These are phyloP conservation scores for Acephala macrosclerotiorum DNA, from an alignment of 2,329 filamentous ascomycete genomes.

Conservation along the genomic window DNA sequence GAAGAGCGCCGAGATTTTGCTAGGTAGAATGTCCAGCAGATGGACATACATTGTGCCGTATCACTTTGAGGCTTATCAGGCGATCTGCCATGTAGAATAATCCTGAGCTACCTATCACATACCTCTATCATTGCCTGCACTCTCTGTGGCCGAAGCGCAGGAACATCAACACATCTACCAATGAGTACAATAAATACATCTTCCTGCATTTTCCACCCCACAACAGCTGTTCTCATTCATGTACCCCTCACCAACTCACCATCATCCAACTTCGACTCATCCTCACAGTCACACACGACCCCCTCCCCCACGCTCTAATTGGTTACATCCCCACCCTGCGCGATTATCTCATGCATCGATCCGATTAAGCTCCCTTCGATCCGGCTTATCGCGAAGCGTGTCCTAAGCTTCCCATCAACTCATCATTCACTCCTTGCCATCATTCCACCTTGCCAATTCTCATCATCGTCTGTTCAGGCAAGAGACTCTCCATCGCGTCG, in stretches of 20 bases:
- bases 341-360: conserved; percentile 21
- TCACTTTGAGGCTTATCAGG: background rate
- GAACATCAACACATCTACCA: background rate
- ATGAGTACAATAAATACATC: background rate
- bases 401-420: conserved; percentile 4
- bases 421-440: conserved; percentile 3
- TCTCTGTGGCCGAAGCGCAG: background rate
- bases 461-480: conserved; percentile 16
- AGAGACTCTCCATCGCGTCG: conserved; percentile 6
- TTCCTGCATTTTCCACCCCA: background rate
- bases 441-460: background rate
- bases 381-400: conserved; percentile 29
- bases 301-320: conserved; percentile 17
- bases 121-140: background rate
- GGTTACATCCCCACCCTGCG: conserved; percentile 16
- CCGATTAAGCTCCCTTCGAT: background rate
- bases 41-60: background rate
- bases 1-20: background rate
- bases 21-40: background rate
- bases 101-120: background rate
- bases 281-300: conserved; percentile 21
- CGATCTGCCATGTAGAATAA: background rate
- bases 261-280: conserved; percentile 13
- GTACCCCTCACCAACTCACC: background rate
- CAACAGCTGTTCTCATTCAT: background rate